These are phyloP conservation scores for Scedosporium boydii DNA, from an alignment of 2,329 filamentous ascomycete genomes.

Conservation along the genomic window DNA sequence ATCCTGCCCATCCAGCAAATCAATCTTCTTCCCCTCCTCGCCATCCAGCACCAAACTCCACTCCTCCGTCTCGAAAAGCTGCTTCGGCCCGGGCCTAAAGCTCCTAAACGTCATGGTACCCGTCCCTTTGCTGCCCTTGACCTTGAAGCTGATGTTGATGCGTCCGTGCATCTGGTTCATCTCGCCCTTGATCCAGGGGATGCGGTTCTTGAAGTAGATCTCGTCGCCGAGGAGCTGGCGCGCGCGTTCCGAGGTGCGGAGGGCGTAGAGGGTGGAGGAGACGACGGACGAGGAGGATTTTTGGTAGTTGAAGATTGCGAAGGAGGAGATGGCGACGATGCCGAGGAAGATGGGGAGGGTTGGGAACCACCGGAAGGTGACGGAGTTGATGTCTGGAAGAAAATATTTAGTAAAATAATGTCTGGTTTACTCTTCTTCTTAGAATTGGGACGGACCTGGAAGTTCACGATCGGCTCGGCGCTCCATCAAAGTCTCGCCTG, in stretches of 20 bases:
- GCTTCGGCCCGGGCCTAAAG: constrained; percentile 50
- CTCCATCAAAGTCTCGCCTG: constrained; percentile 54
- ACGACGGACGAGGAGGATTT: constrained; percentile 82
- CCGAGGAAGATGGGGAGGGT: constrained; percentile 74
- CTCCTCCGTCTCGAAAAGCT: constrained; percentile 74
- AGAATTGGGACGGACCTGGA: constrained; percentile 37
- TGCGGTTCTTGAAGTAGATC: constrained; percentile 69
- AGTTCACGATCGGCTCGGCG: constrained; percentile 57
- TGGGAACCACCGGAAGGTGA: constrained; percentile 52
- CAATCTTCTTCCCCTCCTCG: constrained; percentile 39
- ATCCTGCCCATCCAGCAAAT: constrained; percentile 64
- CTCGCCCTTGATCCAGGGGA: constrained; percentile 76
- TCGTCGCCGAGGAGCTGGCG: constrained; percentile 76
- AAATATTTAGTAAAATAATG: background rate
- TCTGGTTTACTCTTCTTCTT: background rate
- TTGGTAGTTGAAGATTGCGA: constrained; percentile 99
- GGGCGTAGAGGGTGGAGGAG: constrained; percentile 80
- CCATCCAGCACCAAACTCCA: constrained; percentile 73
- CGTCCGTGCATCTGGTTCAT: constrained; percentile 90
- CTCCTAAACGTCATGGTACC: constrained; percentile 77
- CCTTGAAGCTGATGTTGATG: constrained; percentile 80
- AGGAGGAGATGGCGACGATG: constrained; percentile 58
- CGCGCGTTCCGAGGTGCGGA: constrained; percentile 69
- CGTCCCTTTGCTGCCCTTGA: constrained; percentile 64
- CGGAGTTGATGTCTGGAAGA: background rate